Evolutionary conservation across 805 yeast species (phyloP).

Genomic region (Cyberlindnera euphorbiae): DNA sequence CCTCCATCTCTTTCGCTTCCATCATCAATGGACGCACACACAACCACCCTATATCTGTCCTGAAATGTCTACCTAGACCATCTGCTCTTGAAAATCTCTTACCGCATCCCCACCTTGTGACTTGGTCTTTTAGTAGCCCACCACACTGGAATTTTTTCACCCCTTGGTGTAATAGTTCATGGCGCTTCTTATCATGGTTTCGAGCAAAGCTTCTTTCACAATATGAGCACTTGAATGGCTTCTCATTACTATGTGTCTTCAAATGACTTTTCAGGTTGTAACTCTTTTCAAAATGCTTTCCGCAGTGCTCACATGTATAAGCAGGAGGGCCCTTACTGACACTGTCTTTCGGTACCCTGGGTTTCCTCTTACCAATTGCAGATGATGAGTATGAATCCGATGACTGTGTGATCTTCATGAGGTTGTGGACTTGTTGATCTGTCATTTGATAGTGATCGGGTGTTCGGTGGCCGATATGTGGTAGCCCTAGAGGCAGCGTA

Average conservation of each 20-base stretch:
- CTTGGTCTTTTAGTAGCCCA: slow-evolving; percentile 53
- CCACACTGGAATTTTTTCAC: slow-evolving; percentile 64
- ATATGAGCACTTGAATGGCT: slow-evolving; percentile 60
- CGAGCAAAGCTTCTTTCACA: slow-evolving; percentile 72
- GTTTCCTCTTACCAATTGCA: slow-evolving; percentile 10
- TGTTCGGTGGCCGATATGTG: too few relatives aligned
- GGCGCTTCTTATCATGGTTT: slow-evolving; percentile 72
- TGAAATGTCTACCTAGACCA: slow-evolving; percentile 70
- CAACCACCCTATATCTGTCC: slow-evolving; percentile 69
- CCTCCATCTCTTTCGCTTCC: slow-evolving; percentile 35
- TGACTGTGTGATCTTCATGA: too few relatives aligned
- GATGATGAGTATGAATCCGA: slow-evolving; percentile 5
- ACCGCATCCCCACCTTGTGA: slow-evolving; percentile 70
- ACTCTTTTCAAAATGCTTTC: slow-evolving; percentile 70
- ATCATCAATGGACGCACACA: slow-evolving; percentile 64
- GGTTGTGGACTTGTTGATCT: too few relatives aligned
- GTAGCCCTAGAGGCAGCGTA: too few relatives aligned
- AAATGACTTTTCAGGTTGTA: slow-evolving; percentile 77
- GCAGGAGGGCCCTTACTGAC: not conserved
- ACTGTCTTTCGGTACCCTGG: slow-evolving; percentile 3
- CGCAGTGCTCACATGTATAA: slow-evolving; percentile 60
- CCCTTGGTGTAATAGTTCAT: slow-evolving; percentile 71
- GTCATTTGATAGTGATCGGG: too few relatives aligned
- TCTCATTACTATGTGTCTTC: slow-evolving; percentile 70
- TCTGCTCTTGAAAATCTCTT: slow-evolving; percentile 72